Evolutionary conservation across 2,329 filamentous ascomycete species (phyloP), one percentile per base, ranked within the genome.

Genomic region (Tolypocladium nubicola): DNA sequence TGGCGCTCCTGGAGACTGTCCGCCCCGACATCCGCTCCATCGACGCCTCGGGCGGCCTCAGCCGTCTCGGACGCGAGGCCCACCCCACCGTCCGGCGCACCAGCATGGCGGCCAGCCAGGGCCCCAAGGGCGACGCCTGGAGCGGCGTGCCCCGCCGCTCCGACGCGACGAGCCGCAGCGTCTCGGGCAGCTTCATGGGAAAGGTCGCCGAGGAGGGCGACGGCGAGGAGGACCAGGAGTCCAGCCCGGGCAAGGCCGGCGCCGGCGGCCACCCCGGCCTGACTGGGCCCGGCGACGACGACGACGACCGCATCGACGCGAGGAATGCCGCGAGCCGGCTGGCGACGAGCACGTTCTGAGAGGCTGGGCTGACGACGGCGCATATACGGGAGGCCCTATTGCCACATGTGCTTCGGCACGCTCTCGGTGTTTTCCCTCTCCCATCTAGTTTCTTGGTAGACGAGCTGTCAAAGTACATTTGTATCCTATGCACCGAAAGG

Each of bases 91-190:
- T 76, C 59, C 84, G 94, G 56, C 85, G 93, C 60, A 75, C 86
- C 33, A 93, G 85, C 71, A 74, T 97, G 63, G 89, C 89, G 19
- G 89, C 89, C 52, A 94, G 89, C 66, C 94, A 99, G 73, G 94
- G 94, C 0, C 93, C 94, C 54, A 96, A 96, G 75, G 94, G 94
- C n/a, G 94, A 99, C 71, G 88, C 94, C 19, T 99, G 94, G 94
- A 96, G 90, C 66, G 94, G 94, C 58, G 91, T 97, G 35, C 90
- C 92, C 40, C 83, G 94, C 60, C 83, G 89, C 57, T 85, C 86
- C 37, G 90, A 96, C 65, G 86, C 85, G n/a, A 74, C 90, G 57
- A 87, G 82, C 67, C 82, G 91, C 65, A 92, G 86, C 68, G 80
- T 92, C 62, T 90, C 88, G 57, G 85, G 87, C 53, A 88, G 84